phyloP scores from a whole-genome alignment of 768 basidiomycete species.

The Dendrothele bispora region DNA sequence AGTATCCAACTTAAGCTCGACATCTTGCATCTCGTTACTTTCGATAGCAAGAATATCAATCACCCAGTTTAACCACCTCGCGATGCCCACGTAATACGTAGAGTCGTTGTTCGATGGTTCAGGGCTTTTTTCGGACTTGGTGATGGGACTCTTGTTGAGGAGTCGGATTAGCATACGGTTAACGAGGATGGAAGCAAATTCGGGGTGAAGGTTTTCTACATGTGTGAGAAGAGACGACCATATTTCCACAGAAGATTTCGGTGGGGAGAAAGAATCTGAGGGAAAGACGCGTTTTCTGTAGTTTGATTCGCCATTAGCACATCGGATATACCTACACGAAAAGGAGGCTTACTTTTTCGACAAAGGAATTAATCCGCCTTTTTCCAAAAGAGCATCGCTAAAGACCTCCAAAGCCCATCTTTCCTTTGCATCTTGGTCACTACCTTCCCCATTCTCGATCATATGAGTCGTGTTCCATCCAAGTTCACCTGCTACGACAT shows the following conservation, averaged over 20 bases:
- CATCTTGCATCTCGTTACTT: constrained; percentile 27
- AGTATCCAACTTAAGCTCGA: constrained; percentile 45
- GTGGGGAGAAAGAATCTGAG: constrained; percentile 46
- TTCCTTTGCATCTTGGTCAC: constrained; percentile 54
- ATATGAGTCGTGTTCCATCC: constrained; percentile 42
- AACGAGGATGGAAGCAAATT: constrained; percentile 51
- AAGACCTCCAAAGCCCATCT: constrained; percentile 68
- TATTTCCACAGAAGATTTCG: constrained; percentile 49
- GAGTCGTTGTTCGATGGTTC: too few relatives aligned
- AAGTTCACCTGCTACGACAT: constrained; percentile 43
- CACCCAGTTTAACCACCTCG: constrained; percentile 71
- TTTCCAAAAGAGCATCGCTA: constrained; percentile 64
- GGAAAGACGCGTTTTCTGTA: constrained; percentile 56
- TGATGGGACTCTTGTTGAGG: too few relatives aligned
- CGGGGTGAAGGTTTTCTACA: constrained; percentile 53
- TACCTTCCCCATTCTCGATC: constrained; percentile 22
- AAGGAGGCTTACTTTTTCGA: constrained; percentile 69
- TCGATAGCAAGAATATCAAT: constrained; percentile 43
- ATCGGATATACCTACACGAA: constrained; percentile 47
- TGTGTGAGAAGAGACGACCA: constrained; percentile 70
- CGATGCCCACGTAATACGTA: constrained; percentile 58
- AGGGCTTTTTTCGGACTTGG: too few relatives aligned
- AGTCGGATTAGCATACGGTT: constrained; percentile 42
- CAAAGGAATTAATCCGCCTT: constrained; percentile 77
- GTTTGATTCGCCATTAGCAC: constrained; percentile 35